Evolutionary conservation across 495 filamentous ascomycete genomes (phyloP), one percentile per base, ranked within the genome.

Genomic region (Penicillium coffeae): DNA sequence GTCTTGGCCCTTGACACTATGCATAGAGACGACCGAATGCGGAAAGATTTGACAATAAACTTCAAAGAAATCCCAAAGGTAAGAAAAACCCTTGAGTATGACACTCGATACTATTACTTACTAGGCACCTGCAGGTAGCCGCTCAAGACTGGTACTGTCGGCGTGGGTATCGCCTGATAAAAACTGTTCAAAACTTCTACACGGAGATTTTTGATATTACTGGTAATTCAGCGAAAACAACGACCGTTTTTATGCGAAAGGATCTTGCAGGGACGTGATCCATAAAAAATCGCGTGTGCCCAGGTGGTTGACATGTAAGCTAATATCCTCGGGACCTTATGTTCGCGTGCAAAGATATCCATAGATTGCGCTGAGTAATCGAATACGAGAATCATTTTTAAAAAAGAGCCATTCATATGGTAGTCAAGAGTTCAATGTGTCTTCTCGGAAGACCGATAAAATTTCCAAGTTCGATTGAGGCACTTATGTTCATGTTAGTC

Each of bases 1-100:
- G 58, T 18, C 0, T 38, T 64, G 39, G 51, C 60, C 50, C 47
- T 64, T 6, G 56, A 60, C 35, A 59, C 56, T 0, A 38, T 64
- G 1, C 27, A 50, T 7, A 52, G 34, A 21, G 53, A 50, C 5
- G 56, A 64, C 16, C 48, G 53, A 27, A 30, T 49, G 7, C 40
- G 48, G 20, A 44, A 58, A 25, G 62, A 63, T 2, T 62, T 60
- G 42, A 59, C 59, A 13, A 39, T 35, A 1, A 48, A 27, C 2
- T 54, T 14, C 43, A 56, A 59, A 10, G 16, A 12, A 16, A 5
- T 58, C 35, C 56, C 55, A 22, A 62, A 60, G 56, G 59, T 64
- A 51, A 38, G 52, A 8, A 2, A 20, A 30, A 7, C 10, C 8
- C n/a, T 14, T 9, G 18, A 2, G 8, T n/a, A 13, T 25, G 7